These are phyloP conservation scores for Gynochthodes officinalis DNA, from an alignment of 257 asterid species.

Conservation along the genomic window DNA sequence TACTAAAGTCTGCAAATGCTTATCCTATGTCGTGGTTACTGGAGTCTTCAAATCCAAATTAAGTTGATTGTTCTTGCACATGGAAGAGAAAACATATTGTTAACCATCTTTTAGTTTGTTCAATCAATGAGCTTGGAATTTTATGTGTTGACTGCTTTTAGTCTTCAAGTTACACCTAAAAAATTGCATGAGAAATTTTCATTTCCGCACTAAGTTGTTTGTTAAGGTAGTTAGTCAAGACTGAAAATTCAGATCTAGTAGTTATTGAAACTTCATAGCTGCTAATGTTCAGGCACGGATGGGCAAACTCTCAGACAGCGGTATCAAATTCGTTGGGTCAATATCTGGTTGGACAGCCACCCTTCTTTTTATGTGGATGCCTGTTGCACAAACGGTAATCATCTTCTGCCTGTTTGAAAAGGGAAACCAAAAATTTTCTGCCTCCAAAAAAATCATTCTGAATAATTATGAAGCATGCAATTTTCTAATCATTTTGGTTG, in stretches of 20 bases:
- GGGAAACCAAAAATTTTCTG: not conserved
- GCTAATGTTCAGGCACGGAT: slow-evolving; percentile 54
- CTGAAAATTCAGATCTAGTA: not conserved
- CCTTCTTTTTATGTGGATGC: slow-evolving; percentile 99
- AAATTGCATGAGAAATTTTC: not conserved
- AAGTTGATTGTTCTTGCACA: not conserved
- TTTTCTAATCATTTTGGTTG: slow-evolving; percentile 18
- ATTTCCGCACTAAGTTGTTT: not conserved
- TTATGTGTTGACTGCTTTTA: not conserved
- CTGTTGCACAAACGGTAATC: slow-evolving; percentile 86
- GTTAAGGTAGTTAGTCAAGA: not conserved
- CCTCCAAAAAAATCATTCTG: not conserved
- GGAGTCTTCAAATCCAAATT: not conserved
- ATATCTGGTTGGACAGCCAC: slow-evolving; percentile 96
- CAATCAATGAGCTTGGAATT: not conserved
- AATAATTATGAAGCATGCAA: slow-evolving; percentile 15
- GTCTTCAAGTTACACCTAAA: not conserved
- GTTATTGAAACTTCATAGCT: not conserved
- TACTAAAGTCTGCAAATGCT: not conserved
- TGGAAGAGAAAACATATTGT: not conserved
- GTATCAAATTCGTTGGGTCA: slow-evolving; percentile 61
- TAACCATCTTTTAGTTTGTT: not conserved
- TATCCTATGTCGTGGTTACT: not conserved
- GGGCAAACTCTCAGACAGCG: slow-evolving; percentile 80
- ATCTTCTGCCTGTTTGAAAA: slow-evolving; percentile 8